A percentile compares a stretch with the other conserved stretches of the same genome.
Conservation (phyloP, 2,329 filamentous ascomycete genomes). For the Scolecobasidium constrictum region DNA sequence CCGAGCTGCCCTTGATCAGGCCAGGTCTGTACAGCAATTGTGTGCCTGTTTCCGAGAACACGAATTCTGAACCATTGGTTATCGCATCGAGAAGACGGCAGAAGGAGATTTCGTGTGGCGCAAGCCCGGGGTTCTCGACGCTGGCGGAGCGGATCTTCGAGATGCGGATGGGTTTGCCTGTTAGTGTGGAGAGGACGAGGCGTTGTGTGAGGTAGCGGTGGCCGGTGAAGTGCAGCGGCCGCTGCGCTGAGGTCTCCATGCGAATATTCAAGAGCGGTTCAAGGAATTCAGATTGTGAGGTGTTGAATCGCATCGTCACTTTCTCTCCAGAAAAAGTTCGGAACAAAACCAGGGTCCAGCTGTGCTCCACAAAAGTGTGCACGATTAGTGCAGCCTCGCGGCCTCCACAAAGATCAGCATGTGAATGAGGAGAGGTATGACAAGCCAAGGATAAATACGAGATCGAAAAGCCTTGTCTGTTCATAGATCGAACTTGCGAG, state of each 20-base stretch:
- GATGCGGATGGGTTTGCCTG: slow-evolving; percentile 79
- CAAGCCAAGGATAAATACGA: too few species aligned
- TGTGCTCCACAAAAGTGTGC: too few species aligned
- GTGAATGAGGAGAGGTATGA: too few species aligned
- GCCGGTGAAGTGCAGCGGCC: slow-evolving; percentile 63
- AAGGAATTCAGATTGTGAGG: too few species aligned
- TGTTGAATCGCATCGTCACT: too few species aligned
- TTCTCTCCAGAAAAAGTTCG: too few species aligned
- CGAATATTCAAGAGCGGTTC: too few species aligned
- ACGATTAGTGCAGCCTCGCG: too few species aligned
- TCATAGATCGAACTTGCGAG: too few species aligned
- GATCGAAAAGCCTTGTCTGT: too few species aligned
- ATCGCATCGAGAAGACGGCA: slow-evolving; percentile 86
- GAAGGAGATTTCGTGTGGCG: slow-evolving; percentile 89
- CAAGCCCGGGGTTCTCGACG: slow-evolving; percentile 76
- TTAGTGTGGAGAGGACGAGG: slow-evolving; percentile 81
- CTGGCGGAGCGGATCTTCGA: slow-evolving; percentile 86
- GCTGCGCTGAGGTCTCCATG: slow-evolving; percentile 22
- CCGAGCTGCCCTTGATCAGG: slow-evolving; percentile 74
- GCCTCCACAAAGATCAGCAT: too few species aligned
- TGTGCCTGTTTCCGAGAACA: slow-evolving; percentile 93
- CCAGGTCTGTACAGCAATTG: slow-evolving; percentile 87
- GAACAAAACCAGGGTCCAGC: too few species aligned
- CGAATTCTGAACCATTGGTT: slow-evolving; percentile 89
- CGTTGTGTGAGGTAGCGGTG: slow-evolving; percentile 76